Evolutionary conservation across 345 rosid genomes (phyloP), one percentile per base, ranked within the genome.

Genomic region (Euphorbia tirucalli): DNA sequence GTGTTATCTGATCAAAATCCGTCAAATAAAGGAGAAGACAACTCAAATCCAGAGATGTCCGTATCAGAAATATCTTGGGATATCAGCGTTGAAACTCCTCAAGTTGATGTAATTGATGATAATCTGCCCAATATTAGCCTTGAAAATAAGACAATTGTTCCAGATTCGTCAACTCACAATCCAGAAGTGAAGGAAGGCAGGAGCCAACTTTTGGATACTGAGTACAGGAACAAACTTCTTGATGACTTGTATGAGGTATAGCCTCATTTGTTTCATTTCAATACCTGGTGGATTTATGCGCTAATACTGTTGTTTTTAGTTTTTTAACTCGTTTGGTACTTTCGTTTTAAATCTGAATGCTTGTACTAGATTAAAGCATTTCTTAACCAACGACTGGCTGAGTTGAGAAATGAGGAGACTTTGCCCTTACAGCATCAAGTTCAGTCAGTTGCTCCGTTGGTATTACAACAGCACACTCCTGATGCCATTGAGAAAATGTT

Each of bases 171-270:
- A 70, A 74, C 70, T 72, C 81, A 81, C 78, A 72, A 76, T 70
- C 70, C 61, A 58, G 89, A 77, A 77, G 76, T 66, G 66, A 77
- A 71, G 80, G 85, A 77, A 77, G 86, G 71, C 69, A 89, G 92
- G 76, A 92, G 99, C 82, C 95, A 85, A 85, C 83, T 95, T 59
- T 74, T 90, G 88, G 94, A 86, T 72, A 89, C 97, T 19, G 97
- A 92, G 65, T 95, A 87, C 81, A 81, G 99, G 75, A 95, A 89
- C 71, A 92, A 85, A 81, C 87, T 95, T 74, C 96, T 95, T 35
- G 97, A 95, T 77, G 99, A 95, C 83, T 81, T 90, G 58, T 85
- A 89, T 65, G 96, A 95, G 97, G 99, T 95, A 83, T n/a, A 48
- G 64, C n/a, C 35, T 65, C 14, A 1, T 35, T 66, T 39, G 15